Base-by-base conservation (phyloP, 768 basidiomycete species). In the Austroboletus festivus region DNA sequence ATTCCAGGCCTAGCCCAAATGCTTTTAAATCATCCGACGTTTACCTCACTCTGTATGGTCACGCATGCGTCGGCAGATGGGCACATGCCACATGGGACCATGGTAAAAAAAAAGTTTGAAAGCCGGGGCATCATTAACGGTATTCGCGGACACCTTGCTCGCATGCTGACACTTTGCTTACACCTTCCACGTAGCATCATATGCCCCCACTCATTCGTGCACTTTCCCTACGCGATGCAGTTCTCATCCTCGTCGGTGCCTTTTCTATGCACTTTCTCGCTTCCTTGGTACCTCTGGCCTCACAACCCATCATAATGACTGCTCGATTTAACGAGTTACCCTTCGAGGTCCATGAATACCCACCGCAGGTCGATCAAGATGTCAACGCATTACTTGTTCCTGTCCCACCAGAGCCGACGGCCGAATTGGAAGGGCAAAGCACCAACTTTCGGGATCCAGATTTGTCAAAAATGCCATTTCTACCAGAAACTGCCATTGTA, bases 221-320 rank as follows among this genome's bases (percentile, higher is more conserved):
- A 33, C 59, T 82, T 24, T 72, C 81, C 8, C 68, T 77, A 24
- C 72, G 81, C 26, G 83, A 86, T 67, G 82, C 74, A 18, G 53
- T 83, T 47, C 77, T 85, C 51, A 63, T 85, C 47, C 70, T 83
- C 37, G 51, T 82, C 13, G 83, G 83, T 19, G 82, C 81, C 1
- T 67, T 74, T 16, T 68, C 69, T 19, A 80, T 79, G 75, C 78
- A 83, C 52, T 47, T 83, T 30, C 74, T 78, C 68, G 65, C 75
- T 16, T 50, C 74, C 3, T 53, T 81, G 33, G 48, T 37, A 7
- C 58, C 63, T 62, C 64, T 74, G 54, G 54, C 46, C 22, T 44
- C 65, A 40, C 35, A 58, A 40, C 66, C 70, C 15, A 66, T 70
- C 54, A 53, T 68, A 31, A 68, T 69, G 42, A 66, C 67, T 48